These are phyloP conservation scores for Epichloe coenophiala DNA, from an alignment of 2,329 filamentous ascomycete species.

Conservation along the genomic window DNA sequence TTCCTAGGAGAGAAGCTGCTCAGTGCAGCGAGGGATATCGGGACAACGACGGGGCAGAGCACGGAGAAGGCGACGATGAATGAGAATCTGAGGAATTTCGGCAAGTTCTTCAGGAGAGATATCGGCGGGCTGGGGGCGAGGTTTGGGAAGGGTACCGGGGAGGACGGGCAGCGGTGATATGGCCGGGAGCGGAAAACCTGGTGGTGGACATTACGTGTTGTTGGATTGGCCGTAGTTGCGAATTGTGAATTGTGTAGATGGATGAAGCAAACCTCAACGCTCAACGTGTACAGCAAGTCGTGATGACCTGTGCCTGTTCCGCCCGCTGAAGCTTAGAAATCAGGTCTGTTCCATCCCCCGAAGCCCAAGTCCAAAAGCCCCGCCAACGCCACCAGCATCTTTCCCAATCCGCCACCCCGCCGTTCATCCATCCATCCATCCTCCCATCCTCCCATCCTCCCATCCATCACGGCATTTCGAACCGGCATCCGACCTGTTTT, in stretches of 20 bases:
- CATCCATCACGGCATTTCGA: background rate
- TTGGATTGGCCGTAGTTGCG: background rate
- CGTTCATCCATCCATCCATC: background rate
- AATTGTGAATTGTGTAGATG: background rate
- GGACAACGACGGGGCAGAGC: conserved; percentile 35
- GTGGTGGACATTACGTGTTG: too few relatives aligned
- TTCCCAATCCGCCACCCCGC: too few relatives aligned
- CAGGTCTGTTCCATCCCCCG: background rate
- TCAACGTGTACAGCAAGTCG: background rate
- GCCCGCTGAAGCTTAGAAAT: conserved; percentile 10
- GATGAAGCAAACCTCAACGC: background rate
- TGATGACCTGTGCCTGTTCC: background rate
- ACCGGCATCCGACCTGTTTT: background rate
- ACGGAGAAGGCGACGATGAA: conserved; percentile 62
- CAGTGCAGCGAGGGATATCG: conserved; percentile 76
- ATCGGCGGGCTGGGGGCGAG: conserved; percentile 61
- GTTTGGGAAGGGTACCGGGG: conserved; percentile 51
- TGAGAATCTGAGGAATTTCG: conserved; percentile 88
- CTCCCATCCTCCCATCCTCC: too few relatives aligned
- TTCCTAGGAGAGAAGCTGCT: conserved; percentile 78
- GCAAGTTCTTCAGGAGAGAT: conserved; percentile 89
- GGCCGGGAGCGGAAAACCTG: too few relatives aligned
- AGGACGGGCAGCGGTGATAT: conserved; percentile 11
- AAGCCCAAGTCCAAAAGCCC: too few relatives aligned
- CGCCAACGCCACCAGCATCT: too few relatives aligned